Evolutionary conservation across 176 grass and related monocot genomes (phyloP).

Genomic region (Carex myosuroides): DNA sequence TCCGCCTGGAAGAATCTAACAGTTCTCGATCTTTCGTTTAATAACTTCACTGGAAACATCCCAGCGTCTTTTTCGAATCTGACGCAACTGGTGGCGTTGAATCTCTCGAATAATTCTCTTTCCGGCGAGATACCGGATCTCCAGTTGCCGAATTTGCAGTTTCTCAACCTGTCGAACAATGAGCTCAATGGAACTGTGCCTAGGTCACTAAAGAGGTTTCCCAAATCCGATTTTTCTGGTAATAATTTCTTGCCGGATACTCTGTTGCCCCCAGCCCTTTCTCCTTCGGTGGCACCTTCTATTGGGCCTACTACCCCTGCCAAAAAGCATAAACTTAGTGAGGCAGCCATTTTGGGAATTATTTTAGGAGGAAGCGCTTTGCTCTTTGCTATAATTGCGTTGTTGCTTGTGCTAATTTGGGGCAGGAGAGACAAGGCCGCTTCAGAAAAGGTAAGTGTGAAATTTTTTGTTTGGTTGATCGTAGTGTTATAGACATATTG

Average conservation of each 20-base stretch:
- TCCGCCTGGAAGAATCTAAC: constrained; percentile 19
- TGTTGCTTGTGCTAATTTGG: constrained; percentile 48
- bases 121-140: constrained; percentile 62
- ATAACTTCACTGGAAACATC: constrained; percentile 44
- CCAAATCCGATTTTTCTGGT: constrained; percentile 41
- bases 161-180: constrained; percentile 81
- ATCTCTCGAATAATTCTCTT: constrained; percentile 93
- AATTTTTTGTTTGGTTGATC: background rate
- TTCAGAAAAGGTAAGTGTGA: constrained; percentile 16
- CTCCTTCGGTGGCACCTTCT: background rate
- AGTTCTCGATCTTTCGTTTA: constrained; percentile 81
- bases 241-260: constrained; percentile 28
- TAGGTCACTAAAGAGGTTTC: constrained; percentile 29
- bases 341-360: constrained; percentile 65
- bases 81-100: constrained; percentile 43
- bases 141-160: constrained; percentile 42
- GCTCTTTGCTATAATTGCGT: constrained; percentile 30
- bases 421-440: constrained; percentile 19
- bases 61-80: constrained; percentile 43
- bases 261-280: background rate
- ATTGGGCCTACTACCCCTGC: background rate
- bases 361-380: constrained; percentile 48
- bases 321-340: constrained; percentile 21
- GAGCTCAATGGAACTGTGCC: constrained; percentile 54
- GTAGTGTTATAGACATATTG: background rate